Evolutionary conservation across 345 rosid species (phyloP), one percentile per base, ranked within the genome.

Genomic region (Camelina neglecta): DNA sequence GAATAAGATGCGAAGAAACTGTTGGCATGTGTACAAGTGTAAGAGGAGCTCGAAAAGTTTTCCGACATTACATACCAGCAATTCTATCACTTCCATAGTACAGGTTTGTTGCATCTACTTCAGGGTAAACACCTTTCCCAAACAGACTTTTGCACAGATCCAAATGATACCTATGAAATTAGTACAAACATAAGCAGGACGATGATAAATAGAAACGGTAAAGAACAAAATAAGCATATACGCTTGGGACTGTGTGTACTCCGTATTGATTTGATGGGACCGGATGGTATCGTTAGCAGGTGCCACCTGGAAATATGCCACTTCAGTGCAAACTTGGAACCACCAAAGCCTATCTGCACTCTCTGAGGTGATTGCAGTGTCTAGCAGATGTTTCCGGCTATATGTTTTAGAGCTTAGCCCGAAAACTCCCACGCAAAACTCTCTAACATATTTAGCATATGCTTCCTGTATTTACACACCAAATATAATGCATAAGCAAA

Each of bases 251-350:
- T 33, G 18, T 60, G 24, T 38, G 4, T 49, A 83, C 98, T 88
- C 82, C 75, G 96, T 81, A 79, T 94, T 89, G 69, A 94, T 80
- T 86, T 77, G 88, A 60, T 95, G 83, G 24, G 97, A 94, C 67
- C 97, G 97, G 72, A 94, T 71, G 74, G 93, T 94, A 76, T 94
- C 96, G 60, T 87, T 87, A 59, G 88, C 74, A 41, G 98, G 98
- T 15, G 98, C 97, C 81, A 92, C 97, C 81, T 94, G 98, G 82
- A 92, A 94, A 79, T 86, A 94, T 4, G 97, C 97, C 76, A 94
- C 92, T 86, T 94, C 96, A 55, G 96, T 92, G 76, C 98, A 94
- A 77, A 88, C 96, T 84, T 92, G 98, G 75, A 92, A 92, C 98
- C 98, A 94, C 97, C 98, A 94, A 73, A 90, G 77, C 60, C 97